Percentiles rank a stretch among this genome's conserved stretches.
Evolutionary conservation across 768 basidiomycete genomes (phyloP).

Genomic region (Serendipita sp.): DNA sequence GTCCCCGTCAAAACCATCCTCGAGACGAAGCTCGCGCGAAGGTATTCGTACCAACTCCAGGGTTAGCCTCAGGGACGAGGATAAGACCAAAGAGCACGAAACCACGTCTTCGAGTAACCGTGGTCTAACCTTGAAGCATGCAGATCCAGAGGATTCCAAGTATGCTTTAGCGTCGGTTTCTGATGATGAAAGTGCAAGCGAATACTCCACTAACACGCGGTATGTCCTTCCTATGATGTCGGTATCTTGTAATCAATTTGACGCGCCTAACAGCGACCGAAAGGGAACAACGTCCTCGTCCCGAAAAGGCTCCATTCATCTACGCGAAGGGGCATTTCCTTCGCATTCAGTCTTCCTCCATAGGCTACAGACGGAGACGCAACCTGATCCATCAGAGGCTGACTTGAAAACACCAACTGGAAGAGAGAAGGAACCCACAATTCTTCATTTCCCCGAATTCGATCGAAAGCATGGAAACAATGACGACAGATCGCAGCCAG

Average conservation of each 20-base stretch:
- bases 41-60: neutral
- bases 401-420: slow-evolving; percentile 23
- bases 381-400: slow-evolving; percentile 17
- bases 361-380: slow-evolving; percentile 11
- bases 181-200: slow-evolving; percentile 1
- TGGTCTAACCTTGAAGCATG: too few relatives aligned
- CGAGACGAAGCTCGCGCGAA: neutral
- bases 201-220: neutral
- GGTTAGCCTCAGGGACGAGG: too few relatives aligned
- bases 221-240: neutral
- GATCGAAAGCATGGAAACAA: too few relatives aligned
- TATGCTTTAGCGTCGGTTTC: neutral
- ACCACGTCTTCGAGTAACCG: too few relatives aligned
- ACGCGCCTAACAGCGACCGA: neutral
- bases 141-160: neutral
- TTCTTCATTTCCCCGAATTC: slow-evolving; percentile 8
- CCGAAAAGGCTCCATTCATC: slow-evolving; percentile 13
- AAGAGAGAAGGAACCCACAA: slow-evolving; percentile 26
- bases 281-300: neutral
- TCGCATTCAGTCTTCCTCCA: slow-evolving; percentile 22
- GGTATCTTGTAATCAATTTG: slow-evolving; percentile 4
- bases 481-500: too few relatives aligned
- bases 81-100: too few relatives aligned
- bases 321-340: slow-evolving; percentile 52
- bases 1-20: neutral